Percentiles rank a stretch among this genome's conserved stretches.
phyloP scores from a whole-genome alignment of 2,329 filamentous ascomycete species.

The Xylariomycetidae sp. region DNA sequence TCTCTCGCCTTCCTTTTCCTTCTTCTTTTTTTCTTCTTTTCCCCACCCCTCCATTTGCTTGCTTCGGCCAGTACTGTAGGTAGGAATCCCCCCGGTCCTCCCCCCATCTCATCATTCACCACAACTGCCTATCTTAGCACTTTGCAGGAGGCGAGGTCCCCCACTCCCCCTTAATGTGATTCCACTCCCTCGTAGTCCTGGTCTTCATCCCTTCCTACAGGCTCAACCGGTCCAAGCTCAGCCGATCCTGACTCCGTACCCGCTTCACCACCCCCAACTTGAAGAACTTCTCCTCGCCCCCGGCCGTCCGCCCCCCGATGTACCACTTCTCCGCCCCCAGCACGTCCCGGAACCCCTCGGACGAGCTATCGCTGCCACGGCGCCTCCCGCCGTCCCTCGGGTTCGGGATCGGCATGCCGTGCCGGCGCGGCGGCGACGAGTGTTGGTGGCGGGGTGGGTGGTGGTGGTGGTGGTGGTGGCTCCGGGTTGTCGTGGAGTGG shows the following conservation, averaged over 20 bases:
- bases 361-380: constrained; percentile 70
- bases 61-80: no score
- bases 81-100: no score
- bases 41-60: no score
- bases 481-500: constrained; percentile 24
- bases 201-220: constrained; percentile 43
- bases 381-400: constrained; percentile 34
- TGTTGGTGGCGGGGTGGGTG: no score
- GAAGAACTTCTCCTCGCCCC: constrained; percentile 77
- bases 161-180: no score
- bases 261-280: constrained; percentile 72
- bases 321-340: constrained; percentile 75
- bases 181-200: no score
- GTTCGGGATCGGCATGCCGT: constrained; percentile 20
- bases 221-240: constrained; percentile 72
- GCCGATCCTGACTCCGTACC: constrained; percentile 66
- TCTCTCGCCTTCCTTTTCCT: no score
- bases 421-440: no score
- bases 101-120: no score
- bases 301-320: constrained; percentile 70
- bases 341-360: constrained; percentile 71
- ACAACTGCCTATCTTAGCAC: no score
- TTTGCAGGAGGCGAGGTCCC: no score
- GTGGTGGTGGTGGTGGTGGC: constrained; percentile 12
- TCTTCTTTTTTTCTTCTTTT: no score